Evolutionary conservation across 805 yeast genomes (phyloP), one percentile per base, ranked within the genome.

Genomic region (Hanseniaspora occidentalis): DNA sequence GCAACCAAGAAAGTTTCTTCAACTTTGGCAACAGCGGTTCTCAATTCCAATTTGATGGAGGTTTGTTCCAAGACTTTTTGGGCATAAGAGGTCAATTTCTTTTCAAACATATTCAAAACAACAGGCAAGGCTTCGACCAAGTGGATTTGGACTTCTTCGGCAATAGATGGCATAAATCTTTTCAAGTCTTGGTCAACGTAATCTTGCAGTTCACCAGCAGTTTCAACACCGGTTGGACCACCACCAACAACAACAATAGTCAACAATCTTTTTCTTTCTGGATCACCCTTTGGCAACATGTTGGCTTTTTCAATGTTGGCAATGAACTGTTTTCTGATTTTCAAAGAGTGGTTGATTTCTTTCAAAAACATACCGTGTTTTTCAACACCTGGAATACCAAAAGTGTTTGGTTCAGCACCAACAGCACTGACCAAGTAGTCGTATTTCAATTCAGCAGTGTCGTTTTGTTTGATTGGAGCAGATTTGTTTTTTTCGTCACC

Each of bases 211-310:
- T 88, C 96, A 61, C 95, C 96, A 45, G 96, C 95, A 50, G 86
- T 81, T 66, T 86, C 96, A 44, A 86, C 96, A 69, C 96, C 96
- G 35, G 96, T 86, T 57, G 96, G 96, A 50, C 96, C 96, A 65
- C 96, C 96, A 54, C 96, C 96, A 52, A 89, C 92, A 44, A 88
- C 95, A 41, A 88, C 89, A 46, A 84, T 72, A 44, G 83, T 81
- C 61, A 88, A 70, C 50, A 88, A 71, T 62, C 95, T 78, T 66
- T 79, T 79, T 63, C 96, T 76, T 61, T 83, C 94, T 36, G 77
- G 79, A 50, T 75, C 84, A 45, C 71, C 74, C 60, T 77, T 76
- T 49, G 89, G 89, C 53, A 86, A 73, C 49, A 82, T 67, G 60
- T 81, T 79, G 36, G 96, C 95, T 51, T 83, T 85, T 68, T 88